These are phyloP conservation scores for Fomitopsis serialis DNA, from an alignment of 768 basidiomycete species.

Conservation along the genomic window DNA sequence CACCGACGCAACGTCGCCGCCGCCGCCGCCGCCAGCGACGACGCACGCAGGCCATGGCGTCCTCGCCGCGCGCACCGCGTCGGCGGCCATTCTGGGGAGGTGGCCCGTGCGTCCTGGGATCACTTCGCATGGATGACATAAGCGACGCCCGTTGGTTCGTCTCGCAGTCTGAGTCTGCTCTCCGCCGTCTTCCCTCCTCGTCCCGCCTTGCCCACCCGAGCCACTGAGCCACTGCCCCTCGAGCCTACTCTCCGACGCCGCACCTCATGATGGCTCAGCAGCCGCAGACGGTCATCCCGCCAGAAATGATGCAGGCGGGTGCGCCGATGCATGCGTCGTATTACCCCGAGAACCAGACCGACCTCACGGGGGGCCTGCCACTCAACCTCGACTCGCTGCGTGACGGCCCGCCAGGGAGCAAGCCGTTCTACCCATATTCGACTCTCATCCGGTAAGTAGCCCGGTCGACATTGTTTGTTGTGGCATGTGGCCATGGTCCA, in stretches of 20 bases:
- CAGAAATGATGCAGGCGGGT: conserved; percentile 50
- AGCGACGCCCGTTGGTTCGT: conserved; percentile 17
- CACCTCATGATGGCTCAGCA: conserved; percentile 30
- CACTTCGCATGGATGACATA: conserved; percentile 23
- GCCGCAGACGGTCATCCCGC: conserved; percentile 52
- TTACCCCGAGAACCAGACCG: conserved; percentile 68
- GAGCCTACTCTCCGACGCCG: not conserved
- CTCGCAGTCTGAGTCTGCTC: conserved; percentile 11
- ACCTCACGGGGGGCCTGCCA: conserved; percentile 78
- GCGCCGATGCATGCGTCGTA: conserved; percentile 36
- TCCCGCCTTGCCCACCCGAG: not conserved
- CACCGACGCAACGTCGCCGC: conserved; percentile 37
- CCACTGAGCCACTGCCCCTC: not conserved
- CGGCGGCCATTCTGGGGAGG: not conserved
- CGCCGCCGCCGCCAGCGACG: conserved; percentile 23
- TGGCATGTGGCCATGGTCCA: not conserved
- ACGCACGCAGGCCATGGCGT: not conserved
- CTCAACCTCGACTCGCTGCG: conserved; percentile 84
- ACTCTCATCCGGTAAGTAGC: conserved; percentile 77
- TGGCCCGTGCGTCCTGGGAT: conserved; percentile 24
- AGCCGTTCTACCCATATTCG: conserved; percentile 89
- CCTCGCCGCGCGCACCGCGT: not conserved
- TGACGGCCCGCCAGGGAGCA: conserved; percentile 84
- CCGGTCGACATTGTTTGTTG: not conserved
- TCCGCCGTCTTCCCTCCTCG: conserved; percentile 17